Percentiles rank a stretch among this genome's conserved stretches.
These are phyloP conservation scores for Rhynchospora pubera DNA, from an alignment of 176 grass and related monocot genomes.

Conservation along the genomic window DNA sequence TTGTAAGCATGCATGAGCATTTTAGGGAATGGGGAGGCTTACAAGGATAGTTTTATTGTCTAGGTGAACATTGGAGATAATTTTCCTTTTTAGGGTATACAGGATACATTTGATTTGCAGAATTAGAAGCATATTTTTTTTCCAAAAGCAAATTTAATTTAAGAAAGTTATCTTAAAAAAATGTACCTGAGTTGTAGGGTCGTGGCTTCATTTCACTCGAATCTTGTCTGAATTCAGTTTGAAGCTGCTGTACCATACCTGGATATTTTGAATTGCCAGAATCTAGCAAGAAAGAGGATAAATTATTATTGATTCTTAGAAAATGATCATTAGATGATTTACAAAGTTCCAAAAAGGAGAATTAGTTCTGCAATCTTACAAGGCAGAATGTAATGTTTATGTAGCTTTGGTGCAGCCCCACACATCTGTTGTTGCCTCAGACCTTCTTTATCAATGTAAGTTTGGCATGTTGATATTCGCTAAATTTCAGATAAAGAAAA, in stretches of 20 bases:
- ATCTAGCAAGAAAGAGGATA: conserved; percentile 33
- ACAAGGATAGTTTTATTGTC: neutral
- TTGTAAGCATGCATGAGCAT: neutral
- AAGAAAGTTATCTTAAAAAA: conserved; percentile 20
- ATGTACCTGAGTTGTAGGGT: conserved; percentile 59
- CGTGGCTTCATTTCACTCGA: conserved; percentile 29
- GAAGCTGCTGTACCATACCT: conserved; percentile 32
- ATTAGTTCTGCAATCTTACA: conserved; percentile 31
- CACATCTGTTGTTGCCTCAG: conserved; percentile 67
- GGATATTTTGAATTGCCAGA: conserved; percentile 40
- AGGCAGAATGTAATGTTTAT: conserved; percentile 90
- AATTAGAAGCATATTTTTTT: neutral
- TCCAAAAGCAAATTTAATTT: conserved; percentile 11
- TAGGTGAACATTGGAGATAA: neutral
- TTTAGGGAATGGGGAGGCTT: no score
- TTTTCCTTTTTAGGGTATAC: neutral
- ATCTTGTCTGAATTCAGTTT: conserved; percentile 42
- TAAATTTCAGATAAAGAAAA: conserved; percentile 28
- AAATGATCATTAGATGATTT: neutral
- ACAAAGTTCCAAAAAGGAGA: conserved; percentile 9
- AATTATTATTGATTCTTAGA: conserved; percentile 7
- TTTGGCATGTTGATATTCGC: conserved; percentile 74
- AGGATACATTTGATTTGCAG: neutral
- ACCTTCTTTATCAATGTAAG: conserved; percentile 92
- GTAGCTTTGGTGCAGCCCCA: conserved; percentile 39